Conservation (phyloP, 176 grass and related monocot genomes). For the Oropetium thomaeum region DNA sequence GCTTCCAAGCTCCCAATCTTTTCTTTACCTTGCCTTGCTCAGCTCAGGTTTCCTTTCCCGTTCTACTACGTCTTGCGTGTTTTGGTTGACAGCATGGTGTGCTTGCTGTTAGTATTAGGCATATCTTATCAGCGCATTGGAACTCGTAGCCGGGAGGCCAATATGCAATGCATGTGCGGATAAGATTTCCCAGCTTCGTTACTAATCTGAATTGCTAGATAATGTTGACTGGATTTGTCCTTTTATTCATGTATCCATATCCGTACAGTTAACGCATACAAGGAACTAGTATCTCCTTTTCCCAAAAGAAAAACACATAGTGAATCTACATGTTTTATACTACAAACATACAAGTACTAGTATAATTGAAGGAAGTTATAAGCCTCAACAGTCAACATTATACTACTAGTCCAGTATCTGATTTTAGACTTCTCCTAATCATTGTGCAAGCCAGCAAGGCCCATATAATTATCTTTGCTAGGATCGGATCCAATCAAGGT, state of each 20-base stretch:
- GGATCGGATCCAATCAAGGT: slow-evolving; percentile 27
- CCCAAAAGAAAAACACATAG: too few relatives aligned
- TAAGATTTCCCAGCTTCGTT: slow-evolving; percentile 10
- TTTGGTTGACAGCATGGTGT: not conserved
- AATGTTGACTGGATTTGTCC: not conserved
- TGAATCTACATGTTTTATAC: too few relatives aligned
- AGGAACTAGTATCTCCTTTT: too few relatives aligned
- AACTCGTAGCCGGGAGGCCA: slow-evolving; percentile 45
- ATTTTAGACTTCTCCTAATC: slow-evolving; percentile 14
- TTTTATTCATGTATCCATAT: too few relatives aligned
- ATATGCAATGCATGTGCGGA: slow-evolving; percentile 51
- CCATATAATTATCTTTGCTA: slow-evolving; percentile 5
- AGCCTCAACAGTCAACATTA: not conserved
- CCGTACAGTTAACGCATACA: too few relatives aligned
- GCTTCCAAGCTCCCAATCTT: not conserved
- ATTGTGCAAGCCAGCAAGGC: slow-evolving; percentile 39
- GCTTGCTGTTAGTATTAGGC: not conserved
- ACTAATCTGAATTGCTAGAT: not conserved
- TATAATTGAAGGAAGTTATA: not conserved
- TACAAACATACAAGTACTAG: not conserved
- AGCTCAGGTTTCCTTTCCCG: not conserved
- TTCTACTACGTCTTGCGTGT: slow-evolving; percentile 24
- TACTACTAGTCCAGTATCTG: not conserved
- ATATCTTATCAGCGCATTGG: slow-evolving; percentile 54
- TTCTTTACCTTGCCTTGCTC: slow-evolving; percentile 6